Evolutionary conservation across 2,329 filamentous ascomycete genomes (phyloP).

Genomic region (Rasamsonia emersonii): DNA sequence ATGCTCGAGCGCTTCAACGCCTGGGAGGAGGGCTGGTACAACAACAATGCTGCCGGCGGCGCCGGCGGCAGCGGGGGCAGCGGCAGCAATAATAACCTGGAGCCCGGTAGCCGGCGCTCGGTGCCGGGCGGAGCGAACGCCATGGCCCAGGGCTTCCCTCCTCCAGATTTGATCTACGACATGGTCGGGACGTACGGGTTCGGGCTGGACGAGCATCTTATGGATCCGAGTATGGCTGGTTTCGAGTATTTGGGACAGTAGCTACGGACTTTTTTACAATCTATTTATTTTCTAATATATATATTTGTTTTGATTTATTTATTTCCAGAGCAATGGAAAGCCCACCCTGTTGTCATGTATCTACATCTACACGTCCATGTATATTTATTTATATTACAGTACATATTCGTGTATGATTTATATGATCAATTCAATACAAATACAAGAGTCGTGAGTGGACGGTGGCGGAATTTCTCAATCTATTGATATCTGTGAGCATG

Average conservation of each 20-base stretch:
- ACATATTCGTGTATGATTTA: too few relatives aligned
- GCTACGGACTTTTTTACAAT: neutral
- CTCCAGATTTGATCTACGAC: slow-evolving; percentile 33
- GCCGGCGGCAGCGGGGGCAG: slow-evolving; percentile 1
- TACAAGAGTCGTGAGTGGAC: too few relatives aligned
- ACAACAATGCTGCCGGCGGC: neutral
- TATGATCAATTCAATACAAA: too few relatives aligned
- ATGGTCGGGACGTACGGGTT: slow-evolving; percentile 38
- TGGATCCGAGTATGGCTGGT: slow-evolving; percentile 34
- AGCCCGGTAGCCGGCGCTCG: slow-evolving; percentile 13
- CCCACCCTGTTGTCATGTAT: too few relatives aligned
- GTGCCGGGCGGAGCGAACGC: slow-evolving; percentile 33
- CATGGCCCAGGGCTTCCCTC: slow-evolving; percentile 33
- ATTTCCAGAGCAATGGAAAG: too few relatives aligned
- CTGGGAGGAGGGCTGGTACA: slow-evolving; percentile 28
- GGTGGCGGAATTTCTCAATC: too few relatives aligned
- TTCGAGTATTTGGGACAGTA: slow-evolving; percentile 30
- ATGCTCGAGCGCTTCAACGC: slow-evolving; percentile 35
- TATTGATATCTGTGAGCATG: too few relatives aligned
- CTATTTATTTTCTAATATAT: neutral
- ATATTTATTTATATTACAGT: too few relatives aligned
- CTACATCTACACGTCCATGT: too few relatives aligned
- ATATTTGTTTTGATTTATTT: neutral
- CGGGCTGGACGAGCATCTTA: slow-evolving; percentile 32
- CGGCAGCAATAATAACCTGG: slow-evolving; percentile 1